Base-by-base conservation (phyloP, 805 yeast species). In the Kockiozyma suomiensis region DNA sequence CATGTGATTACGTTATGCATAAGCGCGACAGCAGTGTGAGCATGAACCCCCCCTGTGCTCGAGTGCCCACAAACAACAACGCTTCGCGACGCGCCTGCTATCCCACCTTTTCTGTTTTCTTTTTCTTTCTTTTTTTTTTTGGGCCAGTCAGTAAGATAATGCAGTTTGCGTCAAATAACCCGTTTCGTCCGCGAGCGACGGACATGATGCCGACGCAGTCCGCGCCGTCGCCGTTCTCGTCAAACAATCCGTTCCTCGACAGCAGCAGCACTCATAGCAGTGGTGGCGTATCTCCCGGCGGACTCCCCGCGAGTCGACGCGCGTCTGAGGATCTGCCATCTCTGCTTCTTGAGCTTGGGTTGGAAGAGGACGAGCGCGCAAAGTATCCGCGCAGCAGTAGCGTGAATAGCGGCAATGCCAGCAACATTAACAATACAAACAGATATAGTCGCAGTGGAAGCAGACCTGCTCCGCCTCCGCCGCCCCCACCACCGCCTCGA, bases 111-210 rank as follows among this genome's bases (percentile, higher is more conserved):
- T n/a, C n/a, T n/a, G n/a, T n/a, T n/a, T n/a, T n/a, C n/a, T n/a
- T n/a, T n/a, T n/a, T n/a, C n/a, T n/a, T n/a, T n/a, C n/a, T n/a
- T n/a, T n/a, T n/a, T n/a, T n/a, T n/a, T n/a, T n/a, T n/a, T n/a
- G n/a, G n/a, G n/a, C n/a, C n/a, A n/a, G n/a, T n/a, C n/a, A n/a
- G n/a, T n/a, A n/a, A n/a, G 23, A 21, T 21, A 33, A 57, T 55
- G 66, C 58, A 59, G 26, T 62, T 60, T 45, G 64, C 66, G 32
- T 59, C 64, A 33, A 62, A 62, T 33, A 62, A 62, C 35, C 66
- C 66, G 45, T 62, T 62, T 52, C 66, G 66, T 17, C 59, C 55
- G 40, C 57, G 37, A 49, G 48, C 55, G n/a, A 35, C 49, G 40
- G 54, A 59, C 12, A 56, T 60, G 61, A 19, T 49, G 42, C 61